Percentiles rank a stretch among this genome's conserved stretches.
phyloP scores from a whole-genome alignment of 331 rosid genomes.

The Stylosanthes scabra region DNA sequence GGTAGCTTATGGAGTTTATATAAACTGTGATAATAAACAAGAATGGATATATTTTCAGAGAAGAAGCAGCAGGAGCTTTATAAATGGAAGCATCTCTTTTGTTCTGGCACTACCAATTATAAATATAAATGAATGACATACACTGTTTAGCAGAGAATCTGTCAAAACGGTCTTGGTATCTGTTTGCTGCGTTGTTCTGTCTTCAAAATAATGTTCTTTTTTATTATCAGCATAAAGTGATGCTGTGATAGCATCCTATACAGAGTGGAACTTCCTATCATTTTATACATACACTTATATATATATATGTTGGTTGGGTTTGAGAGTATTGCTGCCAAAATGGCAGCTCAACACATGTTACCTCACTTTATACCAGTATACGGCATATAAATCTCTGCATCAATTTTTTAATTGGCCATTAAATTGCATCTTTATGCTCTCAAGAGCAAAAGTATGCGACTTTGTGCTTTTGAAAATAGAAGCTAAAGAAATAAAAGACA shows the following conservation, averaged over 20 bases:
- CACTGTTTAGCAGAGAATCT: conserved; percentile 39
- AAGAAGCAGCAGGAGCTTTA: conserved; percentile 39
- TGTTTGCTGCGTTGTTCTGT: conserved; percentile 36
- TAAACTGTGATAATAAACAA: background rate
- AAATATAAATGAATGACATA: conserved; percentile 4
- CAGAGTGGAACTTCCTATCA: conserved; percentile 38
- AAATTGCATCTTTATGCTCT: conserved; percentile 44
- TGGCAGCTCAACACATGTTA: conserved; percentile 53
- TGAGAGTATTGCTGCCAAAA: conserved; percentile 50
- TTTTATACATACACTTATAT: conserved; percentile 4
- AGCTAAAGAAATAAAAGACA: conserved; percentile 17
- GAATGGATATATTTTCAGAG: conserved; percentile 20
- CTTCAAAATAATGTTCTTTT: conserved; percentile 25
- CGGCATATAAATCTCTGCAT: conserved; percentile 24
- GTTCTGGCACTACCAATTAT: conserved; percentile 28
- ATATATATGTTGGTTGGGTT: conserved; percentile 11
- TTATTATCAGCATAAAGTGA: conserved; percentile 33
- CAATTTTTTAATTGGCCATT: conserved; percentile 38
- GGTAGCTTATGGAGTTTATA: conserved; percentile 41
- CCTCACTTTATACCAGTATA: conserved; percentile 45
- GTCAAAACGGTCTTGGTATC: conserved; percentile 27
- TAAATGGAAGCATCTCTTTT: conserved; percentile 57
- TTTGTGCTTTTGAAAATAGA: conserved; percentile 34
- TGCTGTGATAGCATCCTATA: conserved; percentile 44
- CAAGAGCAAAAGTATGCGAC: conserved; percentile 27